A percentile compares a stretch with the other conserved stretches of the same genome.
These are phyloP conservation scores for Melaleuca quinquenervia DNA, from an alignment of 345 rosid genomes.

Conservation along the genomic window DNA sequence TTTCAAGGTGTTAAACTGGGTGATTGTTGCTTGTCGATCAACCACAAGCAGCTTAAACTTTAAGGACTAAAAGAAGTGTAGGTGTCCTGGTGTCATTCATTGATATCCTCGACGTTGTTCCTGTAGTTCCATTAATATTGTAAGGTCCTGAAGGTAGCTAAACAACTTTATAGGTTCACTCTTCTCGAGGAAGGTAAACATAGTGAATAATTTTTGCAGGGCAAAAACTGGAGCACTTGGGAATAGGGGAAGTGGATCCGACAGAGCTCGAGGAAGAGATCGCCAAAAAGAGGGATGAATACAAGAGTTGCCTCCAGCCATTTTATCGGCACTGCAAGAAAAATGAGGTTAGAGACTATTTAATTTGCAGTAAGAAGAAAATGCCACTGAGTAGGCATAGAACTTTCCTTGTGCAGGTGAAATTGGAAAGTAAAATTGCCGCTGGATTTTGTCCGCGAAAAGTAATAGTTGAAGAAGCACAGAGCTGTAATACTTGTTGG, in stretches of 20 bases:
- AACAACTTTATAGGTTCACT: background rate
- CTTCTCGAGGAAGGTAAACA: background rate
- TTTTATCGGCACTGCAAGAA: constrained; percentile 30
- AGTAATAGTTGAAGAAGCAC: constrained; percentile 28
- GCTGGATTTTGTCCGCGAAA: constrained; percentile 26
- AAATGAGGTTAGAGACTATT: constrained; percentile 17
- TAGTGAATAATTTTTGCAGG: constrained; percentile 8
- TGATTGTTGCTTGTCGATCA: background rate
- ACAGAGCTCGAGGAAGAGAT: constrained; percentile 34
- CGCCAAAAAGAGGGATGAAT: constrained; percentile 24
- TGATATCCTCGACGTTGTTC: background rate
- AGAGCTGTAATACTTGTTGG: constrained; percentile 29
- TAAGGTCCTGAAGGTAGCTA: background rate
- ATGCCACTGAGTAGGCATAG: background rate
- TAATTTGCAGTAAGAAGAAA: background rate
- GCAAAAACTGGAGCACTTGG: constrained; percentile 26
- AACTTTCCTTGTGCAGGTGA: constrained; percentile 21
- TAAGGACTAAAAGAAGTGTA: background rate
- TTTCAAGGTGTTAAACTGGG: background rate
- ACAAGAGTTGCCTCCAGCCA: constrained; percentile 22
- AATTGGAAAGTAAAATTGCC: constrained; percentile 43
- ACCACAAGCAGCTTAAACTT: background rate
- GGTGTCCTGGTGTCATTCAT: background rate
- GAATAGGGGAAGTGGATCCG: constrained; percentile 24
- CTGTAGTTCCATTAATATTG: background rate